Conservation (phyloP, 306 rosid species). For the Gastrolobium villosum region DNA sequence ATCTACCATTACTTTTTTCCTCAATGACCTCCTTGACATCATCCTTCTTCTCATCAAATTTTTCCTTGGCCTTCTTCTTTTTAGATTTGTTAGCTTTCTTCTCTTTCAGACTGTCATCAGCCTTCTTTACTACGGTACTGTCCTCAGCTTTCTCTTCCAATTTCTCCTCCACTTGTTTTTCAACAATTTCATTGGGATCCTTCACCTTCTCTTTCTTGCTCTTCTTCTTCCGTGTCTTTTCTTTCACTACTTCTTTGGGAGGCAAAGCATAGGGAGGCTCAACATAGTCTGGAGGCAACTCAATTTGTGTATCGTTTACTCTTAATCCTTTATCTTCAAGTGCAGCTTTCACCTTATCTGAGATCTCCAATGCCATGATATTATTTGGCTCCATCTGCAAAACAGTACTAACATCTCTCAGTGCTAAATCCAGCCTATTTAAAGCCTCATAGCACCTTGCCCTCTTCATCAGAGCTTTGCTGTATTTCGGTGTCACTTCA, state of each 20-base stretch:
- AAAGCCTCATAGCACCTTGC: conserved; percentile 93
- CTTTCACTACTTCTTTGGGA: conserved; percentile 57
- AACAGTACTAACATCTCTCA: conserved; percentile 77
- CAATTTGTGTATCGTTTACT: conserved; percentile 65
- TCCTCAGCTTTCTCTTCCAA: conserved; percentile 45
- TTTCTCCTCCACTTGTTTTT: conserved; percentile 46
- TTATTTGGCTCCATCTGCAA: conserved; percentile 80
- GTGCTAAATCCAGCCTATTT: conserved; percentile 85
- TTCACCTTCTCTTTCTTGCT: conserved; percentile 56
- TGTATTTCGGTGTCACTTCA: conserved; percentile 80
- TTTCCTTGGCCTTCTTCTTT: conserved; percentile 62
- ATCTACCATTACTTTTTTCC: conserved; percentile 56
- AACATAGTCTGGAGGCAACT: conserved; percentile 80
- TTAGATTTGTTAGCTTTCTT: conserved; percentile 44
- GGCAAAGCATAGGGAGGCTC: conserved; percentile 56
- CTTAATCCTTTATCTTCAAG: conserved; percentile 75
- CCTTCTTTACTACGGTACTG: neutral
- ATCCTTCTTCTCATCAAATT: conserved; percentile 59
- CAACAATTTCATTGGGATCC: conserved; percentile 44
- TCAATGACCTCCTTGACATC: conserved; percentile 78
- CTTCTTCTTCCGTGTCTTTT: conserved; percentile 72
- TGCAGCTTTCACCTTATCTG: conserved; percentile 67
- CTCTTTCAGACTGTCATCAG: conserved; percentile 15
- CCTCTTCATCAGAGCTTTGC: conserved; percentile 91
- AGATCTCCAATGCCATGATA: conserved; percentile 84